Conservation (phyloP, 1,284 basidiomycete genomes). For the Ganoderma lucidum region DNA sequence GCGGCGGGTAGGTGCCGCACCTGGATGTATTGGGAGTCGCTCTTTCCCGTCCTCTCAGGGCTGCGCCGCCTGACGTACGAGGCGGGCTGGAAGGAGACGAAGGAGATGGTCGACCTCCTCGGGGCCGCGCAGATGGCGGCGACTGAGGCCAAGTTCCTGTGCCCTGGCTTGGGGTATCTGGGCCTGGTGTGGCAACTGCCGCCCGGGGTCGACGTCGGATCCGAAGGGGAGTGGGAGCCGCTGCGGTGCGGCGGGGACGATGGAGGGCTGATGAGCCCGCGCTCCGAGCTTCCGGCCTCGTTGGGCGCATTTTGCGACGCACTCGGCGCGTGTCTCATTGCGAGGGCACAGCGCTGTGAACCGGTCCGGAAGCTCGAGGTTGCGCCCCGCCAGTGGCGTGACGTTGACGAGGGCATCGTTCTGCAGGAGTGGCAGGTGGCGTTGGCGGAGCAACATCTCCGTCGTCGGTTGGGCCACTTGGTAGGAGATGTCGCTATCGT, state of each 20-base stretch:
- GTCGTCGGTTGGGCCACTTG: too few relatives aligned
- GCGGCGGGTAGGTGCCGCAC: background rate
- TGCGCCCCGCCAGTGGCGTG: background rate
- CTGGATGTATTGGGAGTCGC: background rate
- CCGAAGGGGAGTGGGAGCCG: background rate
- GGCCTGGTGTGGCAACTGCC: background rate
- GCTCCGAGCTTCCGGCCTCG: background rate
- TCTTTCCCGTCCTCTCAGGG: background rate
- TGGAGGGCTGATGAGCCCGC: too few relatives aligned
- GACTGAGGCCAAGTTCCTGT: background rate
- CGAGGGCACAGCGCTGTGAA: background rate
- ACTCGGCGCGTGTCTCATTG: background rate
- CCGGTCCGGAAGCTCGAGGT: background rate
- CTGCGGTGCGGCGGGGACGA: background rate
- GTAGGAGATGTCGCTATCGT: too few relatives aligned
- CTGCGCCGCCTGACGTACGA: background rate
- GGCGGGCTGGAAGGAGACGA: background rate
- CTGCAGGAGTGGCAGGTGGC: too few relatives aligned
- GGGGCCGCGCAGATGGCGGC: background rate
- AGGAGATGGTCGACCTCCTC: background rate
- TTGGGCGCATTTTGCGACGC: background rate
- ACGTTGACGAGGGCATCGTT: too few relatives aligned
- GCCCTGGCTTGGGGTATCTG: background rate
- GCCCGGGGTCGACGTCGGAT: background rate
- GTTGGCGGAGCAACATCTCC: too few relatives aligned